phyloP scores from a whole-genome alignment of 1,284 basidiomycete genomes.

The Boletus nobilissimus region DNA sequence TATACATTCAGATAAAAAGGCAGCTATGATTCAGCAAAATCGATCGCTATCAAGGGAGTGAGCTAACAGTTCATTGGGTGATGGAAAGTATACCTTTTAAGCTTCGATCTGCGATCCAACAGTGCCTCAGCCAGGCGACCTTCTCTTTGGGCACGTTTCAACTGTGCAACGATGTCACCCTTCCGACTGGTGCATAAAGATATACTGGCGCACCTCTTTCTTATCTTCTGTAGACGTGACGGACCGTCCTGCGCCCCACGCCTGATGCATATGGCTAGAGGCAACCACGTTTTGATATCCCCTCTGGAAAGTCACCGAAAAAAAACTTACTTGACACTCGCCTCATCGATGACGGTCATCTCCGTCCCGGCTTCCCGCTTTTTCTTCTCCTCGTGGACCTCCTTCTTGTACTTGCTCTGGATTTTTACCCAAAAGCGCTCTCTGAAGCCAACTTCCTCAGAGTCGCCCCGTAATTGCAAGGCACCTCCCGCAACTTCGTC shows the following conservation, averaged over 20 bases:
- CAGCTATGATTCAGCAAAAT: conserved; percentile 60
- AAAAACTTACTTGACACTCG: conserved; percentile 70
- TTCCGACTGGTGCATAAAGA: conserved; percentile 21
- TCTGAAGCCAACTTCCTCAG: conserved; percentile 80
- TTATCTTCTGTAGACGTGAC: conserved; percentile 78
- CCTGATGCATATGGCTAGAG: conserved; percentile 79
- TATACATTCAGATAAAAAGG: conserved; percentile 26
- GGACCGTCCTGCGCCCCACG: conserved; percentile 86
- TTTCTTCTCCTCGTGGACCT: conserved; percentile 85
- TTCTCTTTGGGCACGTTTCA: conserved; percentile 88
- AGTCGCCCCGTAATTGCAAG: conserved; percentile 82
- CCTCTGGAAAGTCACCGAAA: conserved; percentile 17
- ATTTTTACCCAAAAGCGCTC: conserved; percentile 91
- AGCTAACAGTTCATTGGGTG: conserved; percentile 12
- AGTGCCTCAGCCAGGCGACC: conserved; percentile 89
- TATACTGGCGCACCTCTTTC: conserved; percentile 63
- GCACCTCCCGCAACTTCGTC: conserved; percentile 87
- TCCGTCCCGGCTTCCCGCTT: conserved; percentile 70
- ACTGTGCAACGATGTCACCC: conserved; percentile 51
- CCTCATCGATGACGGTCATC: conserved; percentile 72
- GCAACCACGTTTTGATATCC: conserved; percentile 19
- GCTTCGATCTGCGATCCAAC: conserved; percentile 87
- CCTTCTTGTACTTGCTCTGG: conserved; percentile 89
- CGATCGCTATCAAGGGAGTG: conserved; percentile 59
- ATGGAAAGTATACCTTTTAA: conserved; percentile 81